Evolutionary conservation across 1,284 basidiomycete species (phyloP).

Genomic region (Boletus smithii): DNA sequence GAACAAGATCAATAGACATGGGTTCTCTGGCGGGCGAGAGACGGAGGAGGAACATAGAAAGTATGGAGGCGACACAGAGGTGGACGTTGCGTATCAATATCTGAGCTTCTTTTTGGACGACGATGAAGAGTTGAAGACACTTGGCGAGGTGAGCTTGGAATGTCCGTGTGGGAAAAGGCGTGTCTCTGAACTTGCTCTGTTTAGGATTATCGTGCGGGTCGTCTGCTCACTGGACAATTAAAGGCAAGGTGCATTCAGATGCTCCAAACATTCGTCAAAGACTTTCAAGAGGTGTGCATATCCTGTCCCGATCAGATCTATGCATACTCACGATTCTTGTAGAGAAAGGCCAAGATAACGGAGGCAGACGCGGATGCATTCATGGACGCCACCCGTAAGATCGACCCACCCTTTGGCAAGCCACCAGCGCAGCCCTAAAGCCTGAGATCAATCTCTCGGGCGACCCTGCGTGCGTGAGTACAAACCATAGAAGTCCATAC

Average conservation of each 20-base stretch:
- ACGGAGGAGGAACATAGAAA: slow-evolving; percentile 91
- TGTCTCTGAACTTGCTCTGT: not conserved
- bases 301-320: not conserved
- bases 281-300: slow-evolving; percentile 81
- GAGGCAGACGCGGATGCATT: slow-evolving; percentile 76
- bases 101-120: slow-evolving; percentile 96
- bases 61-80: slow-evolving; percentile 90
- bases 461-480: not conserved
- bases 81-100: slow-evolving; percentile 97
- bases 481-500: slow-evolving; percentile 1
- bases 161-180: not conserved
- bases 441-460: not conserved
- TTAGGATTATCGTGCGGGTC: slow-evolving; percentile 89
- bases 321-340: slow-evolving; percentile 7
- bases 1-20: slow-evolving; percentile 95
- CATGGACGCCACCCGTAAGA: slow-evolving; percentile 84
- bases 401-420: slow-evolving; percentile 53
- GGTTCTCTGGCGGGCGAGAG: slow-evolving; percentile 87
- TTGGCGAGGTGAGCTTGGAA: slow-evolving; percentile 63
- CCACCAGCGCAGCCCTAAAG: slow-evolving; percentile 3
- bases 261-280: slow-evolving; percentile 81
- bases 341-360: slow-evolving; percentile 81
- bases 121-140: slow-evolving; percentile 77
- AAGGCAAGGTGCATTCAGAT: slow-evolving; percentile 88
- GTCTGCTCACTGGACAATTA: slow-evolving; percentile 86